Conservation (phyloP, 148 eudicot species). For the Dysphania ambrosioides region DNA sequence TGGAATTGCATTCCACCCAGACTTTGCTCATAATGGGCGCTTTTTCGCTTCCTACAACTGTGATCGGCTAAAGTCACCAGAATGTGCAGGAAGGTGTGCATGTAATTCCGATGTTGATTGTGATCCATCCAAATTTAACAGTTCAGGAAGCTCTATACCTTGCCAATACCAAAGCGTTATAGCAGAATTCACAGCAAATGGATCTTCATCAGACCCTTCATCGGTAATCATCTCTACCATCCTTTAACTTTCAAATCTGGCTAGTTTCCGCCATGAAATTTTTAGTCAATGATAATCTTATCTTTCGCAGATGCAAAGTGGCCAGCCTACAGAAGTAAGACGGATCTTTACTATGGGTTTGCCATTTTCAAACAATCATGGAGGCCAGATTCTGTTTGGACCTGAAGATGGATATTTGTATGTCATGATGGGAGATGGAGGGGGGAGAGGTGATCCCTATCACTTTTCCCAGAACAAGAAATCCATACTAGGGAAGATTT, state of each 20-base stretch:
- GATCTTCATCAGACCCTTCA: slow-evolving; percentile 56
- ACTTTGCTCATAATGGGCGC: slow-evolving; percentile 68
- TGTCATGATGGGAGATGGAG: slow-evolving; percentile 87
- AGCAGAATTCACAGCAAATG: slow-evolving; percentile 78
- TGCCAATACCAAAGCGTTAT: slow-evolving; percentile 74
- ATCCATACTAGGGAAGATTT: slow-evolving; percentile 75
- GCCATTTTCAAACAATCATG: slow-evolving; percentile 58
- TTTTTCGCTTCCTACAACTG: slow-evolving; percentile 89
- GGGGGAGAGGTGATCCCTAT: slow-evolving; percentile 63
- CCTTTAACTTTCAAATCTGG: background rate
- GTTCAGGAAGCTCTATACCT: slow-evolving; percentile 38
- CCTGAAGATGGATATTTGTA: slow-evolving; percentile 77
- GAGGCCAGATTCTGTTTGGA: slow-evolving; percentile 80
- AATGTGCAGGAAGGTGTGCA: slow-evolving; percentile 79
- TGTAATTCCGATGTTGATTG: slow-evolving; percentile 87
- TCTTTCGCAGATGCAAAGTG: slow-evolving; percentile 44
- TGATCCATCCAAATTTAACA: slow-evolving; percentile 65
- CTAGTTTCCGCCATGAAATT: background rate
- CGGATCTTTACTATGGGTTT: slow-evolving; percentile 84
- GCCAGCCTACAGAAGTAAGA: slow-evolving; percentile 60
- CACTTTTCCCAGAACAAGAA: slow-evolving; percentile 84
- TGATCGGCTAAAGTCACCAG: slow-evolving; percentile 59
- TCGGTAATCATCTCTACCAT: slow-evolving; percentile 37
- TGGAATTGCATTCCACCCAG: slow-evolving; percentile 90
- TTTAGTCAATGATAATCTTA: background rate